Conservation (phyloP, 2,329 filamentous ascomycete genomes). For the Pezicula carpinea region DNA sequence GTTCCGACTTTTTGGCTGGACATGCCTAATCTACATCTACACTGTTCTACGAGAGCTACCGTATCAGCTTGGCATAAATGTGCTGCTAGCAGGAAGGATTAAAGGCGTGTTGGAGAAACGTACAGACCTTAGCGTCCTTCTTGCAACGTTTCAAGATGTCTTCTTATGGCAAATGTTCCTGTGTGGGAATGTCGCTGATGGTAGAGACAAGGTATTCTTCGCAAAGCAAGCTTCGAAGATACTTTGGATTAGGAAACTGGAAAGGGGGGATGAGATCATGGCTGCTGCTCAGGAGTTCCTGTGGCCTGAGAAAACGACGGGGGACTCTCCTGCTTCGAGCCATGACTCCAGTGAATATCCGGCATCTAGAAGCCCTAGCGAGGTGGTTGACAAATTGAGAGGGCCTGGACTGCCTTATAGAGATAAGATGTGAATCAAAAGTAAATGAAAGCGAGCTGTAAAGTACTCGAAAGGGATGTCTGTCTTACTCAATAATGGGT, state of each 20-base stretch:
- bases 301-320: conserved; percentile 13
- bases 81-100: conserved; percentile 14
- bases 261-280: conserved; percentile 11
- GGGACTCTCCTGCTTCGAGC: not conserved
- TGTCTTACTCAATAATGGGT: too few species aligned
- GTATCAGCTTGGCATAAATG: conserved; percentile 13
- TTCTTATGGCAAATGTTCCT: conserved; percentile 21
- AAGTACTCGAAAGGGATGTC: too few species aligned
- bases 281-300: conserved; percentile 11
- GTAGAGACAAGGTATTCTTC: conserved; percentile 15
- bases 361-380: too few species aligned
- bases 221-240: conserved; percentile 16
- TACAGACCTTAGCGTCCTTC: conserved; percentile 16
- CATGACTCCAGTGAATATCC: too few species aligned
- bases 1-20: conserved; percentile 17
- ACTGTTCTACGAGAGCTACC: conserved; percentile 14
- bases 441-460: too few species aligned
- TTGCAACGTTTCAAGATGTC: conserved; percentile 20
- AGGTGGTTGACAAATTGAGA: too few species aligned
- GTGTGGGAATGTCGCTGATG: conserved; percentile 16
- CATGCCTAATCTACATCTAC: conserved; percentile 20
- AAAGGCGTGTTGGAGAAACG: conserved; percentile 11
- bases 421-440: too few species aligned
- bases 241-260: conserved; percentile 12
- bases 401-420: too few species aligned